Conservation (phyloP, 805 yeast species). For the Dipodascus albidus region DNA sequence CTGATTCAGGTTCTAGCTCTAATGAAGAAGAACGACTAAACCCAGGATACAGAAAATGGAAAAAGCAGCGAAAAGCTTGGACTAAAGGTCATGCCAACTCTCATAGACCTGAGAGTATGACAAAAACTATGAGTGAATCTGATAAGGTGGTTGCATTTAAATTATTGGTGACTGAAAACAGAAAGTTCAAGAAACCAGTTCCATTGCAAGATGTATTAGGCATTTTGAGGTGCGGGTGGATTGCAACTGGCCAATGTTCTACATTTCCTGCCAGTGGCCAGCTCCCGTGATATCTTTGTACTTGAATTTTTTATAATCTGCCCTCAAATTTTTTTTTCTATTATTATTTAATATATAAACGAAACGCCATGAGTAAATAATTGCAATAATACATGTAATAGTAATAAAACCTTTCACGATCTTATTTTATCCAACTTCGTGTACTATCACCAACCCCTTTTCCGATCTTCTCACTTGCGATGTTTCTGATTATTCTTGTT, state of each 20-base stretch:
- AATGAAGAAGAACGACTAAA: conserved; percentile 30
- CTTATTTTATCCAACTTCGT: not conserved
- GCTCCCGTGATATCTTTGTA: conserved; percentile 4
- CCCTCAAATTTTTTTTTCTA: conserved; percentile 35
- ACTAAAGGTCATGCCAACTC: conserved; percentile 17
- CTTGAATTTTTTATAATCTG: conserved; percentile 15
- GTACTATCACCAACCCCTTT: not conserved
- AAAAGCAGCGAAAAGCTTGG: conserved; percentile 60
- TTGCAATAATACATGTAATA: not conserved
- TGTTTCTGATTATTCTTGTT: not conserved
- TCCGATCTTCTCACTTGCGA: not conserved
- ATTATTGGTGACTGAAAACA: conserved; percentile 57
- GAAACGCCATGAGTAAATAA: no score
- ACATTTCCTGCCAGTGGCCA: conserved; percentile 11
- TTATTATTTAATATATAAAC: conserved; percentile 49
- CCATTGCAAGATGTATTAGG: conserved; percentile 62
- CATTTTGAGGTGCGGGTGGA: conserved; percentile 79
- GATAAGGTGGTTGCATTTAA: conserved; percentile 41
- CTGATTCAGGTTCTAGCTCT: not conserved
- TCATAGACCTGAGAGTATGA: conserved; percentile 15
- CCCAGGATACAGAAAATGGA: conserved; percentile 59
- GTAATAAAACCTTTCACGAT: no score
- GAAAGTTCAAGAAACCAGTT: conserved; percentile 55
- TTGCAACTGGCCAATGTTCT: conserved; percentile 59
- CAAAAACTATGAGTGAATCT: conserved; percentile 21